Conservation (phyloP, 768 basidiomycete species). For the Leucosporidium creatinivorum region DNA sequence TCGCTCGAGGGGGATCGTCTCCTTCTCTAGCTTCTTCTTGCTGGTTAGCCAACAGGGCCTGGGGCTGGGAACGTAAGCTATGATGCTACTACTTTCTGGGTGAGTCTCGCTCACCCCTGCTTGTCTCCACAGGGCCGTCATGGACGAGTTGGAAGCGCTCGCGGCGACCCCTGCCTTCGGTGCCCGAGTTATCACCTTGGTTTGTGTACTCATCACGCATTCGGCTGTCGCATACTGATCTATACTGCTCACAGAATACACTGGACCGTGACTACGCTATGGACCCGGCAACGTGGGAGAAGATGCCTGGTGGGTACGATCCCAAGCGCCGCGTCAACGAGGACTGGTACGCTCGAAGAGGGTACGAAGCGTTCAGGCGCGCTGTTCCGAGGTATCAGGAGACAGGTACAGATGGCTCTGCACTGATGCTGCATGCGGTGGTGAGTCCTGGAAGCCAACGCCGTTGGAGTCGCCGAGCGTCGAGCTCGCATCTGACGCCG, state of each 20-base stretch:
- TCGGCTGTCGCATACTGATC: too few species aligned
- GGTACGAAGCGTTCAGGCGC: conserved; percentile 15
- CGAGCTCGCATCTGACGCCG: neutral
- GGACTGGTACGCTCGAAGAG: conserved; percentile 16
- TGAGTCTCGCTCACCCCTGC: neutral
- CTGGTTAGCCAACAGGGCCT: conserved; percentile 13
- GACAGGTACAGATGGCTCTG: neutral
- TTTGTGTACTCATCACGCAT: too few species aligned
- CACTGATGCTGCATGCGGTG: conserved; percentile 3
- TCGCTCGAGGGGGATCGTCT: neutral
- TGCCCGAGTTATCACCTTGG: conserved; percentile 10
- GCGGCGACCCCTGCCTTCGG: neutral
- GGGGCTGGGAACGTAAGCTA: conserved; percentile 13
- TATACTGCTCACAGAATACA: conserved; percentile 1
- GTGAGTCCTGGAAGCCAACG: conserved; percentile 14
- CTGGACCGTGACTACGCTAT: neutral
- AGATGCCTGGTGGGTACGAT: neutral
- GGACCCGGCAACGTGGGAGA: neutral
- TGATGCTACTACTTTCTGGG: too few species aligned
- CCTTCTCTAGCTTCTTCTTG: conserved; percentile 22
- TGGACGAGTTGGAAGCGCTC: conserved; percentile 15
- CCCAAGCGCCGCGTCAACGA: conserved; percentile 4
- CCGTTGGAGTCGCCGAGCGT: neutral
- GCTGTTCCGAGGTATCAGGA: conserved; percentile 11
- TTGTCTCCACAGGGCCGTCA: conserved; percentile 9